phyloP scores from a whole-genome alignment of 2,329 filamentous ascomycete species.

The Claviceps spartinae region DNA sequence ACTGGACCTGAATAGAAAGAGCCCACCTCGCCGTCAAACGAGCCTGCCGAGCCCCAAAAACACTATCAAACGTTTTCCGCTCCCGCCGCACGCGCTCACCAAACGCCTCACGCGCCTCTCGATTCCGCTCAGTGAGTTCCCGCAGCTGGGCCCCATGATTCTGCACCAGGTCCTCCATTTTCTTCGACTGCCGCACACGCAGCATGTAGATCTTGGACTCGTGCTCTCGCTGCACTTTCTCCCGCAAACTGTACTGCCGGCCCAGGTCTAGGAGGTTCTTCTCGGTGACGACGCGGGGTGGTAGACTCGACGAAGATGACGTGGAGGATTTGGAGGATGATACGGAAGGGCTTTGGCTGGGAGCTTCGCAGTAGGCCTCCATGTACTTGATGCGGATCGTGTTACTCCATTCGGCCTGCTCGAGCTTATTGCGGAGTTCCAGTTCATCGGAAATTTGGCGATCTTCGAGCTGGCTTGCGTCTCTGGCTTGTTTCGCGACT shows the following conservation, averaged over 20 bases:
- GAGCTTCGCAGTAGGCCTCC: constrained; percentile 49
- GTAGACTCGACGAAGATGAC: constrained; percentile 21
- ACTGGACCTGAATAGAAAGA: constrained; percentile 37
- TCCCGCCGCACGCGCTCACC: constrained; percentile 34
- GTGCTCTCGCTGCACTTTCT: constrained; percentile 45
- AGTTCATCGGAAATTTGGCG: constrained; percentile 49
- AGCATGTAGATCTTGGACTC: constrained; percentile 50
- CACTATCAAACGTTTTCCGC: constrained; percentile 30
- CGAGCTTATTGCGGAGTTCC: constrained; percentile 39
- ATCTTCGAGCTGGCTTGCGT: constrained; percentile 43
- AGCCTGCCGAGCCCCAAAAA: constrained; percentile 31
- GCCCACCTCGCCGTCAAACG: constrained; percentile 37
- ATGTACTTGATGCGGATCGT: constrained; percentile 48
- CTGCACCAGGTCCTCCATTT: constrained; percentile 44
- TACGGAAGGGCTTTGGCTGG: constrained; percentile 24
- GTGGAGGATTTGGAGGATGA: too few species aligned
- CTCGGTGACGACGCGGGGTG: constrained; percentile 42
- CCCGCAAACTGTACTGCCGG: constrained; percentile 47
- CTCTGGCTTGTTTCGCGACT: constrained; percentile 40
- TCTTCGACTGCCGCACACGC: constrained; percentile 48
- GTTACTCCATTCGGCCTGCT: constrained; percentile 44
- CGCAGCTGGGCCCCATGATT: constrained; percentile 40
- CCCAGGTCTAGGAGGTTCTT: constrained; percentile 44
- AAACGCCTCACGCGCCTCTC: constrained; percentile 34
- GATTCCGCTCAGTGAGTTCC: constrained; percentile 30